phyloP scores from a whole-genome alignment of 352 stramenopile species.

The Phytopythium cucurbitacearum region DNA sequence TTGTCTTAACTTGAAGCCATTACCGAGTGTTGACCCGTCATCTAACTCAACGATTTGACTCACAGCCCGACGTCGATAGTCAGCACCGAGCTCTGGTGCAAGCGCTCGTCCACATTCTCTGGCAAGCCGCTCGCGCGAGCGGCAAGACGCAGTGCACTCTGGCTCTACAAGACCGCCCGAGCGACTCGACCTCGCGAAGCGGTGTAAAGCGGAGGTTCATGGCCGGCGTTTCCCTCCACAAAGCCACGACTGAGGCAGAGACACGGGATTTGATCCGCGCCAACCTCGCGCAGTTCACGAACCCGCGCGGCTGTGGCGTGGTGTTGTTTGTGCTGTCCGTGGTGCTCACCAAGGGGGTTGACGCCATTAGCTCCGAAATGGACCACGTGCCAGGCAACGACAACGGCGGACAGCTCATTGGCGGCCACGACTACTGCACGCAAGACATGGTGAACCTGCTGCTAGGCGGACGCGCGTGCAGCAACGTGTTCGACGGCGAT shows the following conservation, averaged over 20 bases:
- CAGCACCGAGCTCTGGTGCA: conserved; percentile 40
- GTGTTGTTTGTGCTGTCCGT: conserved; percentile 69
- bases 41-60: conserved; percentile 9
- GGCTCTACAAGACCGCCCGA: conserved; percentile 20
- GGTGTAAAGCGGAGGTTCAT: conserved; percentile 35
- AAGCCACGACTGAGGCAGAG: conserved; percentile 26
- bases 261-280: conserved; percentile 26
- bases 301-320: conserved; percentile 55
- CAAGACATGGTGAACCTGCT: conserved; percentile 97
- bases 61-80: conserved; percentile 28
- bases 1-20: neutral
- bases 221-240: conserved; percentile 27
- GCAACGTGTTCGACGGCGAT: conserved; percentile 94
- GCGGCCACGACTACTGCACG: conserved; percentile 85
- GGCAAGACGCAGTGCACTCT: conserved; percentile 22
- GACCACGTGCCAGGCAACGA: conserved; percentile 57
- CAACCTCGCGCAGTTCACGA: conserved; percentile 43
- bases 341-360: conserved; percentile 55
- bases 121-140: conserved; percentile 35
- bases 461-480: conserved; percentile 88
- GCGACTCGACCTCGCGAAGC: conserved; percentile 2
- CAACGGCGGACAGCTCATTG: conserved; percentile 62
- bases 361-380: conserved; percentile 76
- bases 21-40: neutral
- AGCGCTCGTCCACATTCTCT: conserved; percentile 62